Conservation (phyloP, 371 early-diverging fungal genomes). For the Rhizomucor miehei region DNA sequence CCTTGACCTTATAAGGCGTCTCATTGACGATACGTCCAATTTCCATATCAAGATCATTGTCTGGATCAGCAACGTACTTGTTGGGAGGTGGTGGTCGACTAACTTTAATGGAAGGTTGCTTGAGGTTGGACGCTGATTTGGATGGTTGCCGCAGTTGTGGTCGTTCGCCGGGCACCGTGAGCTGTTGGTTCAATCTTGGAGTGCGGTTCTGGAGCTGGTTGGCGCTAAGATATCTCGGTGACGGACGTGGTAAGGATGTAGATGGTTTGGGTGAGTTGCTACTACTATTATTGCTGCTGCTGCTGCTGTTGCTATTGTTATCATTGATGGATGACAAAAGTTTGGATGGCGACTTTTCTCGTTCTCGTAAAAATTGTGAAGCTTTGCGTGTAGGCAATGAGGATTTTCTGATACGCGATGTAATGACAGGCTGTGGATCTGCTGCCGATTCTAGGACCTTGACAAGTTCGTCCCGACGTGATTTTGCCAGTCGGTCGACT, state of each 20-base stretch:
- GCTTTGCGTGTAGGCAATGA: conserved; percentile 43
- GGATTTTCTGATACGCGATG: conserved; percentile 30
- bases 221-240: conserved; percentile 4
- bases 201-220: background rate
- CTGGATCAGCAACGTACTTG: conserved; percentile 59
- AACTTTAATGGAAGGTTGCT: conserved; percentile 1
- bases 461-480: conserved; percentile 28
- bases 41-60: conserved; percentile 68
- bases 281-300: too few relatives aligned
- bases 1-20: conserved; percentile 39
- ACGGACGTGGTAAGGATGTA: conserved; percentile 12
- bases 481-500: conserved; percentile 25
- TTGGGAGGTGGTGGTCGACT: conserved; percentile 29
- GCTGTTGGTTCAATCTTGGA: too few relatives aligned
- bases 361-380: conserved; percentile 17
- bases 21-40: conserved; percentile 71
- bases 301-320: background rate
- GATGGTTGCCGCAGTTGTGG: conserved; percentile 22
- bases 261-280: conserved; percentile 6
- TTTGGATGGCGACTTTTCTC: conserved; percentile 17
- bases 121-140: conserved; percentile 25
- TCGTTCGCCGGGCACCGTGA: background rate
- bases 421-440: conserved; percentile 8
- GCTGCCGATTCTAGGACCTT: conserved; percentile 23
- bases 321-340: conserved; percentile 9